Conservation (phyloP, 768 basidiomycete species). For the Tricholoma terreum region DNA sequence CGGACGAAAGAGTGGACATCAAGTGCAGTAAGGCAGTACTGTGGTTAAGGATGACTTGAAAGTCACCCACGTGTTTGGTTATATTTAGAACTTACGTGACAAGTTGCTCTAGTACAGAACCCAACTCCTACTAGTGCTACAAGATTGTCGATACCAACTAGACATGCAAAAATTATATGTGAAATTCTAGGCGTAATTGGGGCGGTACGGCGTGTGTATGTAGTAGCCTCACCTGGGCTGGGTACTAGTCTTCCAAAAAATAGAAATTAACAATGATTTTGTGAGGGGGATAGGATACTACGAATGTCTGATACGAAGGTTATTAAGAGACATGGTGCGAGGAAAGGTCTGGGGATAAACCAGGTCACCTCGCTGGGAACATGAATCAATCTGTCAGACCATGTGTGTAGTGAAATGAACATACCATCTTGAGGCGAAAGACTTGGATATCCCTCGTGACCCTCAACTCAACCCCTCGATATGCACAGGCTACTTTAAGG, state of each 20-base stretch:
- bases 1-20: slow-evolving; percentile 73
- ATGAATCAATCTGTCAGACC: neutral
- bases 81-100: slow-evolving; percentile 13
- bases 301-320: slow-evolving; percentile 15
- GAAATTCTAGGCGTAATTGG: too few relatives aligned
- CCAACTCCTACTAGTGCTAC: too few relatives aligned
- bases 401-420: slow-evolving; percentile 23
- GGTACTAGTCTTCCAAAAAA: neutral
- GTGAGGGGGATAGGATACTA: neutral
- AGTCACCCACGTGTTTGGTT: slow-evolving; percentile 9
- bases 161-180: too few relatives aligned
- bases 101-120: too few relatives aligned
- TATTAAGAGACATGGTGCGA: slow-evolving; percentile 17
- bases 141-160: too few relatives aligned
- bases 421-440: slow-evolving; percentile 52
- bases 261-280: neutral
- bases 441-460: slow-evolving; percentile 47
- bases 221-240: neutral
- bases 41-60: neutral
- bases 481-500: slow-evolving; percentile 64
- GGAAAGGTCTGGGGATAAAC: slow-evolving; percentile 13
- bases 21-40: neutral
- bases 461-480: slow-evolving; percentile 53
- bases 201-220: too few relatives aligned
- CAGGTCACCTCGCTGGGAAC: slow-evolving; percentile 17